phyloP scores from a whole-genome alignment of 1,284 basidiomycete genomes.

The Chiua sp. region DNA sequence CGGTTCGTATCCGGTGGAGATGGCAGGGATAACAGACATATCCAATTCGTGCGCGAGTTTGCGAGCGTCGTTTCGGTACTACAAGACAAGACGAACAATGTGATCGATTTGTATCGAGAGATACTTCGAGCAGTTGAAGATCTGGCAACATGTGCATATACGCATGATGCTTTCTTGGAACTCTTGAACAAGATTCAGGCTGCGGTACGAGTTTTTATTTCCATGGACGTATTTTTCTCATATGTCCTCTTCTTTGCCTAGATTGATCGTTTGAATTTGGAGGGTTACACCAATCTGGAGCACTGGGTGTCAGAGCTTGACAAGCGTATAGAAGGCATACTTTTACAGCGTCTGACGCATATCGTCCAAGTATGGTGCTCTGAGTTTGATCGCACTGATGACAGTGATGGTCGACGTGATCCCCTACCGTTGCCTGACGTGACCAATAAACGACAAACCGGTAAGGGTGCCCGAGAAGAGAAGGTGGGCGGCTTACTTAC shows the following conservation, averaged over 20 bases:
- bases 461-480: constrained; percentile 74
- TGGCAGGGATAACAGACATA: constrained; percentile 86
- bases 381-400: constrained; percentile 80
- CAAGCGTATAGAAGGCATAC: constrained; percentile 82
- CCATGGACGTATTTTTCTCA: constrained; percentile 1
- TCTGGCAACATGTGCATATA: constrained; percentile 87
- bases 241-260: constrained; percentile 32
- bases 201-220: constrained; percentile 57
- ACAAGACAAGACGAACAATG: constrained; percentile 94
- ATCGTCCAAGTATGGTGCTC: constrained; percentile 89
- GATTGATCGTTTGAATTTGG: constrained; percentile 95
- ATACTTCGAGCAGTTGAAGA: constrained; percentile 87
- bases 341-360: constrained; percentile 79
- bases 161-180: constrained; percentile 79
- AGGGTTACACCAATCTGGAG: constrained; percentile 98
- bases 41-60: constrained; percentile 94
- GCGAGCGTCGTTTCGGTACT: constrained; percentile 90
- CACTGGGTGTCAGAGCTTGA: constrained; percentile 94
- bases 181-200: constrained; percentile 86
- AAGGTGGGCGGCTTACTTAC: constrained; percentile 51
- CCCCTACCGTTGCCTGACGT: constrained; percentile 55
- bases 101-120: constrained; percentile 92
- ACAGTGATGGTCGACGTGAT: constrained; percentile 64
- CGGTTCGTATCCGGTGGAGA: constrained; percentile 75
- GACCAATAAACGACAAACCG: constrained; percentile 64